Conservation (phyloP, 768 basidiomycete genomes). For the Pleurotus pulmonarius region DNA sequence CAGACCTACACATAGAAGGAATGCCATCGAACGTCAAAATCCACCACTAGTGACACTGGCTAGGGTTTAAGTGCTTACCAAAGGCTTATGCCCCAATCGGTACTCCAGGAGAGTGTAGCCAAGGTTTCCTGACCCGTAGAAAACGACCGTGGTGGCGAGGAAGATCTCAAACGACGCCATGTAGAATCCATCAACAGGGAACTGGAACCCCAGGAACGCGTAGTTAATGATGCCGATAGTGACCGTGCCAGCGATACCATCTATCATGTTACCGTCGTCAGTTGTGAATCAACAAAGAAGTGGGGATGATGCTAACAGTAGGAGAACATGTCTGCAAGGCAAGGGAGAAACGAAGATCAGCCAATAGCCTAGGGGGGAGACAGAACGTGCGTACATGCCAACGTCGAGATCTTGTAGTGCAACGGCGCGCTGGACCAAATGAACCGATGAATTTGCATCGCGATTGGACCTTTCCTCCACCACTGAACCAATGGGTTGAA, state of each 20-base stretch:
- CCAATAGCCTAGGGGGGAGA: no score
- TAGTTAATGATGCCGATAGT: slow-evolving; percentile 73
- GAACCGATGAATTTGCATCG: slow-evolving; percentile 67
- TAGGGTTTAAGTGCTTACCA: no score
- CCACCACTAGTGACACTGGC: no score
- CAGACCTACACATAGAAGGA: slow-evolving; percentile 25
- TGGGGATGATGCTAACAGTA: slow-evolving; percentile 32
- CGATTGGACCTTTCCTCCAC: slow-evolving; percentile 77
- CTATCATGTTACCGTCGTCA: slow-evolving; percentile 13
- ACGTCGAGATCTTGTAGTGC: slow-evolving; percentile 81
- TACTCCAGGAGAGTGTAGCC: slow-evolving; percentile 74
- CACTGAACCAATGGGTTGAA: slow-evolving; percentile 81
- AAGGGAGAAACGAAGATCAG: no score
- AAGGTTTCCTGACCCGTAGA: slow-evolving; percentile 69
- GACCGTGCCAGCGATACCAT: slow-evolving; percentile 64
- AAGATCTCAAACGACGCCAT: slow-evolving; percentile 80
- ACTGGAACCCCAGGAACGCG: slow-evolving; percentile 66
- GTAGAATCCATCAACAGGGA: slow-evolving; percentile 73
- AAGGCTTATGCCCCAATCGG: slow-evolving; percentile 54
- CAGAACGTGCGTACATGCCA: no score
- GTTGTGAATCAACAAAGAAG: no score
- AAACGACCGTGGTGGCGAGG: slow-evolving; percentile 74
- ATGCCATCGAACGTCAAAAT: slow-evolving; percentile 18
- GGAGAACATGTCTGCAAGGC: slow-evolving; percentile 46
- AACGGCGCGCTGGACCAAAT: slow-evolving; percentile 72